A percentile compares a stretch with the other conserved stretches of the same genome.
These are phyloP conservation scores for Rhodomyrtus tomentosa DNA, from an alignment of 345 rosid species.

Conservation along the genomic window DNA sequence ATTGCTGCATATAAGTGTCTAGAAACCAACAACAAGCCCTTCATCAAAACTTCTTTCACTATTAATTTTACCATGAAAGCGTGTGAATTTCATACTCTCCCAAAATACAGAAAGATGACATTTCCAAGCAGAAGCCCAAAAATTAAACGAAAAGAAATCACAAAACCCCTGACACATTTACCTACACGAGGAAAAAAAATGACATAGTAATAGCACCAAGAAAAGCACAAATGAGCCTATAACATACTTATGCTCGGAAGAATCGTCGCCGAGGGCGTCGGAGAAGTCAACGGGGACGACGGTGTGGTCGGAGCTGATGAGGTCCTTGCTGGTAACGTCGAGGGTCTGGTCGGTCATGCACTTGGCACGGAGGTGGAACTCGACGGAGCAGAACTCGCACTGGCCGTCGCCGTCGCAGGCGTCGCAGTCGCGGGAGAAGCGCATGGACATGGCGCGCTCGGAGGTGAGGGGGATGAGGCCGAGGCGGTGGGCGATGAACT, in stretches of 20 bases:
- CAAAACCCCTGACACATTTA: background rate
- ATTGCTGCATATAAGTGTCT: background rate
- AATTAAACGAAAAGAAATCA: background rate
- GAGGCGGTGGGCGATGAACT: slow-evolving; percentile 91
- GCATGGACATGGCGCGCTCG: slow-evolving; percentile 87
- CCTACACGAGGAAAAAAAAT: background rate
- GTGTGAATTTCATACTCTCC: background rate
- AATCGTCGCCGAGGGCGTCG: slow-evolving; percentile 39
- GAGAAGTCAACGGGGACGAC: slow-evolving; percentile 78
- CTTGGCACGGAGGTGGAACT: slow-evolving; percentile 70
- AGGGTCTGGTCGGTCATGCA: slow-evolving; percentile 79
- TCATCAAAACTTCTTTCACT: background rate
- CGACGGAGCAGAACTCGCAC: slow-evolving; percentile 95
- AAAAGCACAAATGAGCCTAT: background rate
- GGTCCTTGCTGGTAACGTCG: slow-evolving; percentile 80
- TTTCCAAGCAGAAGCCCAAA: background rate
- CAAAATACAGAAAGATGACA: background rate
- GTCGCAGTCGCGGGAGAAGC: slow-evolving; percentile 92
- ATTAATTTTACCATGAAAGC: background rate
- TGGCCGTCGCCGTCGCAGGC: slow-evolving; percentile 97
- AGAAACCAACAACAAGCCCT: background rate
- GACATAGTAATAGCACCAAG: background rate
- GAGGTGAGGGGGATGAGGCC: slow-evolving; percentile 90
- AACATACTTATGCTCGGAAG: slow-evolving; percentile 52
- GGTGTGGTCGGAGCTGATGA: slow-evolving; percentile 72